A percentile compares a stretch with the other conserved stretches of the same genome.
These are phyloP conservation scores for Ascoidea tarda DNA, from an alignment of 805 yeast species.

Conservation along the genomic window DNA sequence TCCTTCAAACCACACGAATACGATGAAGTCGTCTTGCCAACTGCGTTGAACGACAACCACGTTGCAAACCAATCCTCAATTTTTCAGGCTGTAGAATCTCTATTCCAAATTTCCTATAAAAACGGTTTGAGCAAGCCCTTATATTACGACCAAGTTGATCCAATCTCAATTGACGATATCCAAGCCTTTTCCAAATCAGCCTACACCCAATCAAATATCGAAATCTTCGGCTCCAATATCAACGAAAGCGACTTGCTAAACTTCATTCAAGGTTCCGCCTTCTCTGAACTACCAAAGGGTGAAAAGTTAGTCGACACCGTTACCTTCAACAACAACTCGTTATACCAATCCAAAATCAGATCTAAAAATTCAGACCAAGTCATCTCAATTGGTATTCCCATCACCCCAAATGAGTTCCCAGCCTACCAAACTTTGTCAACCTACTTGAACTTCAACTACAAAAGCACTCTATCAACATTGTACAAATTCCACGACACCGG, in stretches of 20 bases:
- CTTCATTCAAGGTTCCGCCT: conserved; percentile 53
- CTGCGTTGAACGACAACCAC: conserved; percentile 50
- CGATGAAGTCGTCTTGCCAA: conserved; percentile 69
- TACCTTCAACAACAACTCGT: conserved; percentile 26
- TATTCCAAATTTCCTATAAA: conserved; percentile 75
- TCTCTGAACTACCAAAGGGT: conserved; percentile 51
- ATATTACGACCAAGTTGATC: conserved; percentile 51
- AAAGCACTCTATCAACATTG: conserved; percentile 36
- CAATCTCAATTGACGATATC: conserved; percentile 49
- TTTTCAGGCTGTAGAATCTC: conserved; percentile 57
- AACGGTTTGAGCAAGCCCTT: conserved; percentile 78
- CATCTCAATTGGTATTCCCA: conserved; percentile 76
- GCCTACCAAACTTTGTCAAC: conserved; percentile 58
- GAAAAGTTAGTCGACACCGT: conserved; percentile 24
- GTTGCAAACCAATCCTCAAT: conserved; percentile 35
- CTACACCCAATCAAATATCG: conserved; percentile 58
- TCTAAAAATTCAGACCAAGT: conserved; percentile 41
- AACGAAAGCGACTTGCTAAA: conserved; percentile 51
- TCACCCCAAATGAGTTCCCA: conserved; percentile 46
- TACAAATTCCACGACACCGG: conserved; percentile 67
- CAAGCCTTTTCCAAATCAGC: conserved; percentile 49
- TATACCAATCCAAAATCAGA: conserved; percentile 65
- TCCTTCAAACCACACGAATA: conserved; percentile 76
- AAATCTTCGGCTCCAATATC: conserved; percentile 63
- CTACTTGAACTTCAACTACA: conserved; percentile 37